Base-by-base conservation (phyloP, 495 filamentous ascomycete genomes). In the Tuber melanosporum region DNA sequence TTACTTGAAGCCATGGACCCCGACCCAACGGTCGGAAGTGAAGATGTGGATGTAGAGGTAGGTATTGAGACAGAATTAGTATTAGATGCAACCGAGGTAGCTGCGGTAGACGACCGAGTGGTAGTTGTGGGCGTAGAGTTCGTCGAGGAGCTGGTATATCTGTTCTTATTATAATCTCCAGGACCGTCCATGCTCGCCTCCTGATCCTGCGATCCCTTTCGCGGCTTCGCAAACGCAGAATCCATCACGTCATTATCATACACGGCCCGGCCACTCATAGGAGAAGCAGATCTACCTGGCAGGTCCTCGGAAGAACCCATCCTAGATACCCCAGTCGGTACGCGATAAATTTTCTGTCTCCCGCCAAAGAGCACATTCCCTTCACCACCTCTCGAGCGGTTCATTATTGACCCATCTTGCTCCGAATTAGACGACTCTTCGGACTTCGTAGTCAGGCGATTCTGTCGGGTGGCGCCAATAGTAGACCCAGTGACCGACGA, bases 351-450 rank as follows among this genome's bases (percentile, higher is more conserved):
- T 85, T 98, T 99, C 82, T 99, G 95, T 44, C 95, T 90, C 15
- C 96, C 95, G 73, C 95, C 95, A 86, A 99, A 99, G 77, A 99
- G 83, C 80, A 93, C 92, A 85, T 98, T 99, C 32, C 94, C 93
- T 85, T 98, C 95, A 2, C 89, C 91, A 15, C 93, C 93, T 80
- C 94, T 91, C n/a, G 89, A 86, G 57, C 95, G 88, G 82, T 87
- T 92, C 91, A 98, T 94, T 20, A 98, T 88, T 82, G 93, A 93
- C 0, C 88, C 91, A 69, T 88, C 86, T 77, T 95, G 93, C 79
- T 97, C 94, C 7, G 91, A 92, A 39, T 86, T 88, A 77, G 91
- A 91, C 0, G 87, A 86, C 62, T 83, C 84, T 17, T 79, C 75
- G 17, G 84, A 83, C 44, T 81, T 80, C 5, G 73, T 44, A 19